These are phyloP conservation scores for Apostasia ramifera DNA, from an alignment of 106 monocot species.

Conservation along the genomic window DNA sequence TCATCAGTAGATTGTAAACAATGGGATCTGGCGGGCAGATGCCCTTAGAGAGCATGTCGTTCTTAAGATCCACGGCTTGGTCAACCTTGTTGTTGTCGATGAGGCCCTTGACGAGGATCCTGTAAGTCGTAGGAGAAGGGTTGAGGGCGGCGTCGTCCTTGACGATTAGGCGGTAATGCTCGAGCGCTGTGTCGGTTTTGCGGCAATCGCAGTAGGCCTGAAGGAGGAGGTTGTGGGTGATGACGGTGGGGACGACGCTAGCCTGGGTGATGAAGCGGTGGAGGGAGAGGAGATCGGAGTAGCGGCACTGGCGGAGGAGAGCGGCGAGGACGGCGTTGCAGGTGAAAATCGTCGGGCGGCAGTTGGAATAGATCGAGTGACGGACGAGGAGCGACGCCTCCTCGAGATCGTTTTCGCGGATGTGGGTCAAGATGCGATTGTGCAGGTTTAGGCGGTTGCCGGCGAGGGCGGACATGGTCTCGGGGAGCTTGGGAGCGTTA, in stretches of 20 bases:
- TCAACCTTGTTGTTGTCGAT: slow-evolving; percentile 62
- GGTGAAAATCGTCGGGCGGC: slow-evolving; percentile 87
- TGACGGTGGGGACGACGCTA: slow-evolving; percentile 62
- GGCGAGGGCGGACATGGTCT: slow-evolving; percentile 53
- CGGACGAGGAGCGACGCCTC: slow-evolving; percentile 92
- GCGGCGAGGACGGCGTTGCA: slow-evolving; percentile 81
- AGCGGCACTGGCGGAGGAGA: slow-evolving; percentile 69
- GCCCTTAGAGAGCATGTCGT: slow-evolving; percentile 64
- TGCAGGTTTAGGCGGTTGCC: slow-evolving; percentile 77
- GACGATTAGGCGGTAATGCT: slow-evolving; percentile 72
- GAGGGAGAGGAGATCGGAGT: slow-evolving; percentile 80
- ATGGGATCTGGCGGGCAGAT: slow-evolving; percentile 48
- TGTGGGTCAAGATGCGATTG: slow-evolving; percentile 68
- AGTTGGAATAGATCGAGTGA: slow-evolving; percentile 98
- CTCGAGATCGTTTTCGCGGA: slow-evolving; percentile 74
- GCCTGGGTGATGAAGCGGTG: slow-evolving; percentile 94
- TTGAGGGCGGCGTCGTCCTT: slow-evolving; percentile 50
- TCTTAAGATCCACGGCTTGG: slow-evolving; percentile 65
- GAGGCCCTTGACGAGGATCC: slow-evolving; percentile 72
- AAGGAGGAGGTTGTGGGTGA: slow-evolving; percentile 84
- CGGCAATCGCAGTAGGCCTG: slow-evolving; percentile 81
- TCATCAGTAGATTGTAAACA: slow-evolving; percentile 76
- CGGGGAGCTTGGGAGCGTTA: slow-evolving; percentile 81
- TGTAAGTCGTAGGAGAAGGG: slow-evolving; percentile 80
- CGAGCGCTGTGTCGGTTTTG: slow-evolving; percentile 78